A percentile compares a stretch with the other conserved stretches of the same genome.
These are phyloP conservation scores for Coemansia sp. DNA, from an alignment of 192 early-diverging fungal genomes.

Conservation along the genomic window DNA sequence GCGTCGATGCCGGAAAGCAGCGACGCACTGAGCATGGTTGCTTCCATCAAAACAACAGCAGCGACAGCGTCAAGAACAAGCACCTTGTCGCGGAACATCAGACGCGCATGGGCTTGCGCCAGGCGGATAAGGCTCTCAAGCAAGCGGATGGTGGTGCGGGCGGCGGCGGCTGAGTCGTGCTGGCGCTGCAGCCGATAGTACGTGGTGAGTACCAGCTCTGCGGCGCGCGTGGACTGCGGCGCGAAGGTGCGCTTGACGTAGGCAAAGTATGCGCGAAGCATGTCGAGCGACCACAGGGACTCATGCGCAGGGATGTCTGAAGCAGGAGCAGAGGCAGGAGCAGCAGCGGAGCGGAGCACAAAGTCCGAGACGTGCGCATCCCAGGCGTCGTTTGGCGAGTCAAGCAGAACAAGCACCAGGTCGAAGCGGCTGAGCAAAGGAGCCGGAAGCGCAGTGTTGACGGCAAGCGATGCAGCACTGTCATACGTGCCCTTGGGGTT, in stretches of 20 bases:
- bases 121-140: constrained; percentile 85
- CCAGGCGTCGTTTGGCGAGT: constrained; percentile 76
- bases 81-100: constrained; percentile 93
- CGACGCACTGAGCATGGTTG: constrained; percentile 59
- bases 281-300: constrained; percentile 71
- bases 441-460: constrained; percentile 97
- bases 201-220: constrained; percentile 86
- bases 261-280: constrained; percentile 85
- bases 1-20: constrained; percentile 56
- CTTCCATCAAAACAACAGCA: constrained; percentile 76
- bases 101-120: constrained; percentile 89
- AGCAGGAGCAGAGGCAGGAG: constrained; percentile 21
- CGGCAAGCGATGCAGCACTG: constrained; percentile 84
- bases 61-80: constrained; percentile 88
- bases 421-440: constrained; percentile 98
- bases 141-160: constrained; percentile 86
- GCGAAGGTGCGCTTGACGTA: constrained; percentile 73
- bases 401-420: constrained; percentile 92
- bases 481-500: constrained; percentile 86
- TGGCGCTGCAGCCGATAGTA: constrained; percentile 88
- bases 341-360: constrained; percentile 13
- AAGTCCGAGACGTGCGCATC: constrained; percentile 23
- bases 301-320: constrained; percentile 30
- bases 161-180: constrained; percentile 80
- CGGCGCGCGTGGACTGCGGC: constrained; percentile 73